These are phyloP conservation scores for Mycosphaerella sp. DNA, from an alignment of 2,329 filamentous ascomycete species.

Conservation along the genomic window DNA sequence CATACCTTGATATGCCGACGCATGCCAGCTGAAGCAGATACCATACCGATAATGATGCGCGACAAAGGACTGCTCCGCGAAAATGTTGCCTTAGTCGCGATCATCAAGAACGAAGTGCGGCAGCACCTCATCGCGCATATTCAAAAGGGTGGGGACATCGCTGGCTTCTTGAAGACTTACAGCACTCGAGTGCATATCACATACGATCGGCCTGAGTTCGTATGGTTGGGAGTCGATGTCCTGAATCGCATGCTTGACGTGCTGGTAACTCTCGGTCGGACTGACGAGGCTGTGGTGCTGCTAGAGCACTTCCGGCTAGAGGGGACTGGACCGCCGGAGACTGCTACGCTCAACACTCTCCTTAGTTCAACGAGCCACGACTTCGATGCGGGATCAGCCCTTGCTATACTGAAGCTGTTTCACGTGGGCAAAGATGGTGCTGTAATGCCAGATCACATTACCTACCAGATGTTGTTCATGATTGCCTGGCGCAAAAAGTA, in stretches of 20 bases:
- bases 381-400: slow-evolving; percentile 15
- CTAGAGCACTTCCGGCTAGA: slow-evolving; percentile 17
- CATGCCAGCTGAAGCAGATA: slow-evolving; percentile 9
- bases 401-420: slow-evolving; percentile 18
- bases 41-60: slow-evolving; percentile 23
- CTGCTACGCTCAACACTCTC: slow-evolving; percentile 25
- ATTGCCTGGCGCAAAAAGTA: slow-evolving; percentile 24
- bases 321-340: slow-evolving; percentile 9
- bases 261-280: slow-evolving; percentile 22
- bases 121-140: slow-evolving; percentile 20
- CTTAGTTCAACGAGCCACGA: slow-evolving; percentile 19
- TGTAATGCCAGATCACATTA: slow-evolving; percentile 11
- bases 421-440: slow-evolving; percentile 11
- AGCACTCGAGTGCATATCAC: slow-evolving; percentile 10
- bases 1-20: slow-evolving; percentile 21
- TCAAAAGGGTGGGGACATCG: slow-evolving; percentile 6
- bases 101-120: slow-evolving; percentile 12
- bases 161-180: slow-evolving; percentile 21
- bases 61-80: slow-evolving; percentile 20
- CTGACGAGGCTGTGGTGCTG: slow-evolving; percentile 19
- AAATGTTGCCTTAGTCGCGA: slow-evolving; percentile 7
- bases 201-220: slow-evolving; percentile 10
- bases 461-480: slow-evolving; percentile 23
- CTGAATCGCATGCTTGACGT: slow-evolving; percentile 24
- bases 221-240: slow-evolving; percentile 24